Conservation (phyloP, 1,284 basidiomycete genomes). For the Rhodotorula sp. region DNA sequence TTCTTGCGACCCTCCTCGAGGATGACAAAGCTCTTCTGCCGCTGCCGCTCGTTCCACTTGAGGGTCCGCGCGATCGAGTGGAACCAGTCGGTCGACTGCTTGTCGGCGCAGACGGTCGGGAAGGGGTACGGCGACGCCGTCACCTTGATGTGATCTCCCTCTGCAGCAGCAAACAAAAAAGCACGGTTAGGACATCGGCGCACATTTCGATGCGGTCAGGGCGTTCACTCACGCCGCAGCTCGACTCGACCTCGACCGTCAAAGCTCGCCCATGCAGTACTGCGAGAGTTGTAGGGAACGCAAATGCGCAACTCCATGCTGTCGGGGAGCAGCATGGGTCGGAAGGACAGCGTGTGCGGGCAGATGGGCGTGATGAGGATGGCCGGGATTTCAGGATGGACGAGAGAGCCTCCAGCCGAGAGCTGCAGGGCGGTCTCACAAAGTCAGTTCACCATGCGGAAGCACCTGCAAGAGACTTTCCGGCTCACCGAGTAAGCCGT, state of each 20-base stretch:
- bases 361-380: slow-evolving; percentile 97
- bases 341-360: slow-evolving; percentile 96
- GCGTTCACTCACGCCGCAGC: slow-evolving; percentile 70
- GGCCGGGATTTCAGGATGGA: slow-evolving; percentile 96
- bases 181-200: not conserved
- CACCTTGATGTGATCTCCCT: slow-evolving; percentile 99
- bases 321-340: slow-evolving; percentile 97
- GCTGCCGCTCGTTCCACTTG: slow-evolving; percentile 94
- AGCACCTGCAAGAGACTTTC: too few species aligned
- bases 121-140: slow-evolving; percentile 98
- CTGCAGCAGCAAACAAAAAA: slow-evolving; percentile 52
- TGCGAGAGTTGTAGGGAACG: slow-evolving; percentile 96
- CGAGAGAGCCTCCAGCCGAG: slow-evolving; percentile 95
- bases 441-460: not conserved
- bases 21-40: slow-evolving; percentile 96
- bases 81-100: slow-evolving; percentile 99
- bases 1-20: slow-evolving; percentile 53
- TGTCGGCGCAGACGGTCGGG: slow-evolving; percentile 96
- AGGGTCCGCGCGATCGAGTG: slow-evolving; percentile 91
- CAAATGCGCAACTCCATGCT: slow-evolving; percentile 98
- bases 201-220: too few species aligned
- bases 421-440: slow-evolving; percentile 56
- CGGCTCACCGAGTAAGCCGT: slow-evolving; percentile 87
- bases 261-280: slow-evolving; percentile 98
- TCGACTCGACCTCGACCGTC: slow-evolving; percentile 96